Conservation (phyloP, 805 yeast genomes). For the Metschnikowia gelsemii region DNA sequence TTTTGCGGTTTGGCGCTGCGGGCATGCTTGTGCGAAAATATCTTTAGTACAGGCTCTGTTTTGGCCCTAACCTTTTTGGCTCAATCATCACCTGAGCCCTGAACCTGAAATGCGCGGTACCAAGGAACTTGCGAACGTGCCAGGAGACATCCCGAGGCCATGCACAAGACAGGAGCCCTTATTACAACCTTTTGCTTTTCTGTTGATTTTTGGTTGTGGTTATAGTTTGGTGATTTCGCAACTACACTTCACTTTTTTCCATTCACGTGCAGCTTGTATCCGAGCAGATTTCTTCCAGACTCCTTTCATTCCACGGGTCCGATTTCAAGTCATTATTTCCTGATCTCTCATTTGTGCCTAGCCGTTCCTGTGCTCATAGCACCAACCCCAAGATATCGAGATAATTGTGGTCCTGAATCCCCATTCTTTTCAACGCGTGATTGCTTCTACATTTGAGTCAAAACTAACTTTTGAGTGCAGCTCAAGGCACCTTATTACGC, state of each 20-base stretch:
- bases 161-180: not conserved
- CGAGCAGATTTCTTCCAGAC: no score
- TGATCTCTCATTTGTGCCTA: not conserved
- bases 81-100: conserved; percentile 7
- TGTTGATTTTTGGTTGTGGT: conserved; percentile 1
- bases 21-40: conserved; percentile 1
- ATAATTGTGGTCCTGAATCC: no score
- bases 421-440: no score
- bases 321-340: not conserved
- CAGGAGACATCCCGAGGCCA: not conserved
- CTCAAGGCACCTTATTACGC: no score
- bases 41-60: conserved; percentile 8
- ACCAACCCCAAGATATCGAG: not conserved
- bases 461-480: no score
- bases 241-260: not conserved
- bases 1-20: no score
- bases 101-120: conserved; percentile 1
- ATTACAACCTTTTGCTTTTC: not conserved
- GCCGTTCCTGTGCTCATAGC: not conserved
- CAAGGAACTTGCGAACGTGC: not conserved
- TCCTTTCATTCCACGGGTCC: not conserved
- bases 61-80: conserved; percentile 8
- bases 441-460: no score
- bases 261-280: no score
- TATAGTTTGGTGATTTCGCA: not conserved